Base-by-base conservation (phyloP, 495 filamentous ascomycete genomes). In the Xylaria flabelliformis region DNA sequence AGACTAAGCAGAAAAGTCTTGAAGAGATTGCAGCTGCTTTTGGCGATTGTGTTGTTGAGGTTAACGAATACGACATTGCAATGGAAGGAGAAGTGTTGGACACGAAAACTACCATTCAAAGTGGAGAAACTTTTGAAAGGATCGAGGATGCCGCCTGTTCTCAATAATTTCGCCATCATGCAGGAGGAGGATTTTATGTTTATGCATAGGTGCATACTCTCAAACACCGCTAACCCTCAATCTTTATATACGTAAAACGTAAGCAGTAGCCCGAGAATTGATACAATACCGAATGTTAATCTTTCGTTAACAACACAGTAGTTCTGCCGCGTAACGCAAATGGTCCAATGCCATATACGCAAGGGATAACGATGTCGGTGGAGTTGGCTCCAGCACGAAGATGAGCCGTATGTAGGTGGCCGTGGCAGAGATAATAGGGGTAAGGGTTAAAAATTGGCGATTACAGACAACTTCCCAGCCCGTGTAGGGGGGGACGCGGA, bases 11-110 rank as follows among this genome's bases (percentile, higher is more conserved):
- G 51, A 88, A 88, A 77, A 88, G 86, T 0, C 80, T 90, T 6
- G 88, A 90, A 74, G 88, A 89, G 75, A 88, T 90, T 62, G 87
- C 87, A 1, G 84, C 82, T 2, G 85, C 86, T 0, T 90, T 90
- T 56, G 87, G 88, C 19, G 88, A 90, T 70, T 82, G 82, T 41
- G 86, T 90, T 5, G 81, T 89, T 19, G 65, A 76, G 26, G 76
- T 83, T 21, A 83, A 82, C 29, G 83, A 82, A 17, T 50, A 50
- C 17, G 36, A 48, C 26, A 26, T 15, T 39, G 61, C 21, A 4
- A 21, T 63, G 10, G n/a, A 63, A 63, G 39, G 21, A 10, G 15
- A 41, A 7, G n/a, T 41, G 12, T 42, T 29, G 3, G 39, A 63
- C 42, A 8, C 63, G 12, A 65, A 65, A 50, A 26, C 26, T 21